Evolutionary conservation across 257 asterid species (phyloP).

Genomic region (Forsythia viridissima): DNA sequence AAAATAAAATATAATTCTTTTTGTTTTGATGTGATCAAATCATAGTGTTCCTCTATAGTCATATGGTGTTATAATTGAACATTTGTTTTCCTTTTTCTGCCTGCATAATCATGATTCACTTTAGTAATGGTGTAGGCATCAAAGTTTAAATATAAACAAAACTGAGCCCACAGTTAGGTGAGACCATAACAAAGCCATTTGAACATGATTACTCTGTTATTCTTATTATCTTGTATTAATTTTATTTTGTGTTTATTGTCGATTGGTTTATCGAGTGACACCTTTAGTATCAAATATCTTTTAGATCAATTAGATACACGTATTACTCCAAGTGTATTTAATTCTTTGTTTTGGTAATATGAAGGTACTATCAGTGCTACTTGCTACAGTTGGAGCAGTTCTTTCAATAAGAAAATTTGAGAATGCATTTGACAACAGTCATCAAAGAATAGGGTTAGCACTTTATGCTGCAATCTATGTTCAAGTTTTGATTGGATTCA

Average conservation of each 20-base stretch:
- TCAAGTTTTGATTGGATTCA: slow-evolving; percentile 59
- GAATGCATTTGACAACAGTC: slow-evolving; percentile 68
- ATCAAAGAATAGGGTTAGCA: slow-evolving; percentile 82
- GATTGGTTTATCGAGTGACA: too few relatives aligned
- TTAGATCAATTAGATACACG: background rate
- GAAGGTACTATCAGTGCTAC: slow-evolving; percentile 62
- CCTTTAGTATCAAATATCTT: background rate
- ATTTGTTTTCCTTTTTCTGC: slow-evolving; percentile 29
- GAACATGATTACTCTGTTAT: slow-evolving; percentile 2
- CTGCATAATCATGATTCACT: slow-evolving; percentile 49
- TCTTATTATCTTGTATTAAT: background rate
- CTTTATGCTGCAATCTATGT: slow-evolving; percentile 70
- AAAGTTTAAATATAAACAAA: slow-evolving; percentile 20
- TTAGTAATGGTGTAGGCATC: slow-evolving; percentile 27
- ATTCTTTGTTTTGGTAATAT: background rate
- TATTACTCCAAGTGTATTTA: background rate
- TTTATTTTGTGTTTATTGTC: background rate
- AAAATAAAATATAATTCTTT: background rate
- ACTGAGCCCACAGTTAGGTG: slow-evolving; percentile 48
- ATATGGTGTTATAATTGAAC: slow-evolving; percentile 33
- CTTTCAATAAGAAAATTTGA: slow-evolving; percentile 72
- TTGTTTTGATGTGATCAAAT: too few relatives aligned
- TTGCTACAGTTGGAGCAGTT: slow-evolving; percentile 70
- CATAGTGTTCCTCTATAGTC: background rate
- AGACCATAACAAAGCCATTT: slow-evolving; percentile 10